Evolutionary conservation across 805 yeast species (phyloP).

Genomic region (Pichia nanzhaoensis): DNA sequence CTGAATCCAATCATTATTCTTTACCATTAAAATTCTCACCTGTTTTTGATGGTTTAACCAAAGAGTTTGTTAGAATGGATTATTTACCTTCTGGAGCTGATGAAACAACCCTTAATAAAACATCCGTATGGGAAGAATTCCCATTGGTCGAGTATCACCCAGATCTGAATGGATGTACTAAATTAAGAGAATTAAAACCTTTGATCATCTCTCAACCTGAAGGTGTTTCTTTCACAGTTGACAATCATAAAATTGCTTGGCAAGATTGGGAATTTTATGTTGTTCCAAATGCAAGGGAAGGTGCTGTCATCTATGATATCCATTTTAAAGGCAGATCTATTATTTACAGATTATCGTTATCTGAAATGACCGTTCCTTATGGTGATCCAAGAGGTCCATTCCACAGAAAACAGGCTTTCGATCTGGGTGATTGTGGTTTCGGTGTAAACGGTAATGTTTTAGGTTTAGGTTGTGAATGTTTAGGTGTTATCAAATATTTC

Average conservation of each 20-base stretch:
- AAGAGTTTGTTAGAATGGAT: slow-evolving; percentile 63
- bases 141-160: slow-evolving; percentile 68
- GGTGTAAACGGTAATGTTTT: slow-evolving; percentile 67
- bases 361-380: slow-evolving; percentile 86
- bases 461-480: slow-evolving; percentile 73
- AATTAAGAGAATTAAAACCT: slow-evolving; percentile 57
- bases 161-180: slow-evolving; percentile 49
- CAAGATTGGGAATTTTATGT: slow-evolving; percentile 81
- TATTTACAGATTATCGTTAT: slow-evolving; percentile 63
- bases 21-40: slow-evolving; percentile 69
- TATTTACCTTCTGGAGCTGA: slow-evolving; percentile 75
- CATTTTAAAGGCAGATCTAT: slow-evolving; percentile 70
- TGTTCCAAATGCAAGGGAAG: slow-evolving; percentile 68
- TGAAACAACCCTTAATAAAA: slow-evolving; percentile 41
- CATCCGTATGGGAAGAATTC: slow-evolving; percentile 55
- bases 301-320: slow-evolving; percentile 67
- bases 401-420: slow-evolving; percentile 84
- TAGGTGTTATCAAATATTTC: slow-evolving; percentile 70
- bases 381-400: slow-evolving; percentile 80
- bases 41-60: slow-evolving; percentile 56
- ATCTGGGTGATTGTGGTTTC: slow-evolving; percentile 79
- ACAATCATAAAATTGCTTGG: slow-evolving; percentile 62
- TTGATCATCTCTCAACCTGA: slow-evolving; percentile 68
- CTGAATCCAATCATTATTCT: slow-evolving; percentile 71
- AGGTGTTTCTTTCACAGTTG: slow-evolving; percentile 62